Base-by-base conservation (phyloP, 2,329 filamentous ascomycete genomes). In the Cytospora piceicola region DNA sequence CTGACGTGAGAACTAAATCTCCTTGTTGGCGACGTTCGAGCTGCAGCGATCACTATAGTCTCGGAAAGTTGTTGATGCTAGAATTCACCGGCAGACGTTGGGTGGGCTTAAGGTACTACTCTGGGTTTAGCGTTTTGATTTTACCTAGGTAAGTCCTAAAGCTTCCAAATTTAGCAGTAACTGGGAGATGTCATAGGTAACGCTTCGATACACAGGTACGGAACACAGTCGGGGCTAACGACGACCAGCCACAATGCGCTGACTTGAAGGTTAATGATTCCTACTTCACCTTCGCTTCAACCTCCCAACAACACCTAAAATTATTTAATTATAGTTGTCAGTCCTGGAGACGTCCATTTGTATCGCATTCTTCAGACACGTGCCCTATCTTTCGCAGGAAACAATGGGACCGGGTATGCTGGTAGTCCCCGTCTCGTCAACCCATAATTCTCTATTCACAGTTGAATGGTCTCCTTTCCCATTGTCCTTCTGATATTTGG, bases 231-330 rank as follows among this genome's bases (percentile, higher is more conserved):
- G 17, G 39, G n/a, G 39, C 49, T 53, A 34, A 42, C 42, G 49
- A 62, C 55, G 49, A 62, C 55, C 36, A 53, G 53, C 60, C 53
- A 57, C 39, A 39, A 57, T 53, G 30, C 53, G 55, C 39, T 57
- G 32, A 22, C 39, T 34, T 22, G 14, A 55, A 34, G 39, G 34
- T 63, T 20, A 24, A 22, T 30, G 24, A 22, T 30, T 20, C 60
- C 36, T 34, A 51, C 30, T 32, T 36, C 30, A 57, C 30, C 52
- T 30, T 30, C 20, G 52, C 39, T 51, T 22, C 53, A 51, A 57
- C 15, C 15, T 22, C 22, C 32, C 12, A n/a, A 24, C 39, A 57
- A 22, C 39, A 12, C 4, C 24, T n/a, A 12, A 17, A 29, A 51
- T 32, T 34, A 17, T 27, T 57, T 36, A 57, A 24, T 29, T 22